phyloP scores from a whole-genome alignment of 805 yeast species.

The Cyberlindnera mycetangii region DNA sequence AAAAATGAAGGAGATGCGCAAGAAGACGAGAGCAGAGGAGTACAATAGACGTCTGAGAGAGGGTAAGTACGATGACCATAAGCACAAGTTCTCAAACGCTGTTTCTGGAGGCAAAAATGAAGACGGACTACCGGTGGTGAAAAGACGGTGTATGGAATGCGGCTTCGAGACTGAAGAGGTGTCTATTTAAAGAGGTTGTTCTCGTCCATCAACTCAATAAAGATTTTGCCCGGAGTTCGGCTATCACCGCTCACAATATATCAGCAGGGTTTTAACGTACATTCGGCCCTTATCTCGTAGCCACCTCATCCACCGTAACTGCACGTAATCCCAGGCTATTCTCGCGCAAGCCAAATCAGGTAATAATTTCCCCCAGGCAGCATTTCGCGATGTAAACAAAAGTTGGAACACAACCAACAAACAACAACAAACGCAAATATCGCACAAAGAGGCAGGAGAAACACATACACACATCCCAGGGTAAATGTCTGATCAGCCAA shows the following conservation, averaged over 20 bases:
- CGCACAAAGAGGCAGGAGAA: too few species aligned
- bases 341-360: neutral
- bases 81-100: conserved; percentile 71
- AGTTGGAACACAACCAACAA: too few species aligned
- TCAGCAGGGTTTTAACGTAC: too few species aligned
- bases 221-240: too few species aligned
- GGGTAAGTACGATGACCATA: conserved; percentile 59
- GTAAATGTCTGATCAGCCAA: conserved; percentile 20
- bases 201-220: too few species aligned
- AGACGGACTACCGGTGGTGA: conserved; percentile 40
- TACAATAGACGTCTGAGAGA: conserved; percentile 67
- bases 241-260: too few species aligned
- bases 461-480: too few species aligned
- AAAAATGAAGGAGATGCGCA: conserved; percentile 83
- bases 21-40: conserved; percentile 89
- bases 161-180: conserved; percentile 84
- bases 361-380: neutral
- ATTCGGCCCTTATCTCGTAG: too few species aligned
- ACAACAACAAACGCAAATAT: too few species aligned
- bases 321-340: too few species aligned
- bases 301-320: too few species aligned
- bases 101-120: conserved; percentile 41
- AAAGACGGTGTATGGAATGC: conserved; percentile 70
- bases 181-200: conserved; percentile 19
- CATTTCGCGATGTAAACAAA: neutral